These are phyloP conservation scores for Dictyostelium intermedium DNA, from an alignment of 78 protist genomes.

Conservation along the genomic window DNA sequence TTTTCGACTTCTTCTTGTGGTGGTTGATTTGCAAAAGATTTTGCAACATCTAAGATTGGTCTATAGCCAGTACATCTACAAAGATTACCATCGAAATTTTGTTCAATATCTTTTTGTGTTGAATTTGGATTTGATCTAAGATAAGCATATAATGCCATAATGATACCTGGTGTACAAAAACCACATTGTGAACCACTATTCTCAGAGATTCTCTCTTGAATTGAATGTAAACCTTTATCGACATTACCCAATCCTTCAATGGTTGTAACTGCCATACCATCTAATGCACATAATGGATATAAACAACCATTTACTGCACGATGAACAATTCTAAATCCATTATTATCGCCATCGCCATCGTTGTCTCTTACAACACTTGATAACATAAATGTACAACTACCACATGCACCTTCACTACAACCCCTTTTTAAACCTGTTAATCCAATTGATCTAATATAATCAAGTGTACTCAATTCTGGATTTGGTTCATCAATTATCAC, in stretches of 20 bases:
- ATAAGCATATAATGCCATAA: conserved; percentile 84
- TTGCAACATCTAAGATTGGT: conserved; percentile 93
- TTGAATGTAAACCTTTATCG: conserved; percentile 47
- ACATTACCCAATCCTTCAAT: conserved; percentile 92
- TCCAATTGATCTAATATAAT: conserved; percentile 45
- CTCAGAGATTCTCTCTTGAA: conserved; percentile 79
- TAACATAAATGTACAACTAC: conserved; percentile 96
- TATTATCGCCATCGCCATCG: not conserved
- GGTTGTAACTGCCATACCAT: conserved; percentile 87
- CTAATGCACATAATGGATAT: conserved; percentile 86
- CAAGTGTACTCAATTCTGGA: conserved; percentile 29
- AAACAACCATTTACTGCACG: conserved; percentile 89
- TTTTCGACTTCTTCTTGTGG: not conserved
- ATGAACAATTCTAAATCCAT: conserved; percentile 34
- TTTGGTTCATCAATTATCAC: conserved; percentile 18
- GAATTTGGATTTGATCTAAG: conserved; percentile 42
- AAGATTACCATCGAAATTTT: conserved; percentile 93
- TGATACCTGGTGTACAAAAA: conserved; percentile 95
- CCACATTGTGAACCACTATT: conserved; percentile 96
- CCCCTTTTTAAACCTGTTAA: conserved; percentile 94
- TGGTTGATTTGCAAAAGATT: conserved; percentile 20
- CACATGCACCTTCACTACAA: conserved; percentile 98
- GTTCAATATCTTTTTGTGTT: conserved; percentile 78
- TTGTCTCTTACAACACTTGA: conserved; percentile 1
- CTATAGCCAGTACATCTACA: conserved; percentile 99